Evolutionary conservation across 1,284 basidiomycete species (phyloP).

Genomic region (Lentinula novae-zelandiae): DNA sequence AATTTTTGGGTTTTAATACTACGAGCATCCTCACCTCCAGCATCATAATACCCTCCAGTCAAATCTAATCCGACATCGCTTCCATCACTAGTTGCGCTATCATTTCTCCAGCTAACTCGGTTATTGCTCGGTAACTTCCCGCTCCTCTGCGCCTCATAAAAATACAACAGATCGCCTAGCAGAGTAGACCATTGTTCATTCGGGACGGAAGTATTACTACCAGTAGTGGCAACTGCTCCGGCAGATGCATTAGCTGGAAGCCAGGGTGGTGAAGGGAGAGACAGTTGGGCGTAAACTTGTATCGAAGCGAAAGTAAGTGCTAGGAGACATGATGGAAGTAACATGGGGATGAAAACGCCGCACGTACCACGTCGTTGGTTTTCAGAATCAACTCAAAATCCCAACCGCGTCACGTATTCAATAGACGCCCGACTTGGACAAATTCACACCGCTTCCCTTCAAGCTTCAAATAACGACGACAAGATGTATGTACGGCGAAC

Average conservation of each 20-base stretch:
- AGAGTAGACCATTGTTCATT: conserved; percentile 81
- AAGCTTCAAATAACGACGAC: no score
- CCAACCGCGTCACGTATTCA: neutral
- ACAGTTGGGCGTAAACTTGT: conserved; percentile 39
- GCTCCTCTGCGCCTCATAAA: conserved; percentile 89
- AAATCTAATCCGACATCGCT: conserved; percentile 72
- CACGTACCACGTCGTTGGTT: neutral
- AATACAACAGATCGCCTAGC: conserved; percentile 79
- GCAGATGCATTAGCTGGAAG: conserved; percentile 59
- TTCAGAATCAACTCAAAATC: neutral
- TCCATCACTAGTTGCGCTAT: conserved; percentile 76
- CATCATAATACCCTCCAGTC: conserved; percentile 82
- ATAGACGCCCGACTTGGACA: neutral
- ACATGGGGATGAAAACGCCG: neutral
- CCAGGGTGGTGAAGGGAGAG: conserved; percentile 60
- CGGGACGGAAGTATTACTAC: conserved; percentile 30
- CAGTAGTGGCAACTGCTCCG: conserved; percentile 48
- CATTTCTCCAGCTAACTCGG: conserved; percentile 85
- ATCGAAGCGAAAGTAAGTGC: neutral
- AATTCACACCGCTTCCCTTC: neutral
- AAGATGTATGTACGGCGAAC: no score
- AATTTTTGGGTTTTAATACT: neutral
- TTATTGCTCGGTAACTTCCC: conserved; percentile 69
- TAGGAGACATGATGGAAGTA: neutral
- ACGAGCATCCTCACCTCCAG: conserved; percentile 54